Evolutionary conservation across 768 basidiomycete genomes (phyloP), one percentile per base, ranked within the genome.

Genomic region (Trichaptum fuscoviolaceum): DNA sequence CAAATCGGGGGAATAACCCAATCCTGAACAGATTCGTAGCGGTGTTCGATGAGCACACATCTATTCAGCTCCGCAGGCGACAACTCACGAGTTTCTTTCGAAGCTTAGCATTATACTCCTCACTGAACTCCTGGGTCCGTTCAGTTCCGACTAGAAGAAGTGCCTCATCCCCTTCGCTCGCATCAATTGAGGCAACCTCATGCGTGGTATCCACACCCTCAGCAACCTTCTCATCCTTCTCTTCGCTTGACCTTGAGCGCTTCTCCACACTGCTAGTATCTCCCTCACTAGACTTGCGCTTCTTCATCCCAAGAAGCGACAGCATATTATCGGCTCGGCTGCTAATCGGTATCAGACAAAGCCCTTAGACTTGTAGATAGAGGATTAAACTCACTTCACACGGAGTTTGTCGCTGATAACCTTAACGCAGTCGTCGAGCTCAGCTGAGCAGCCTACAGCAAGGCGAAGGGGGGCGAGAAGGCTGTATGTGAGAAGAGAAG

Each of bases 61-160:
- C 8, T 18, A 60, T 26, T 20, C 12, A 26, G 7, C 30, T 15
- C 20, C 23, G 57, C 0, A 18, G 2, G 23, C 25, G 20, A 17
- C 7, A 23, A 69, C 80, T 17, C 70, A 87, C 87, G 70, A 88
- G 76, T 74, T 89, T 90, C 70, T 83, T 75, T 68, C 85, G 81
- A 66, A 89, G 73, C 69, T 78, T 83, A 34, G 67, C 72, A 72
- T 88, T 87, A 62, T 85, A 88, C 67, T 87, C 87, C 25, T 89
- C 86, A 65, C 79, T 85, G 73, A 88, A 89, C 57, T 83, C 75
- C 4, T 73, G 72, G 26, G 80, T 79, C 27, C 83, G 77, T 69
- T 85, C 83, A 1, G 76, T 74, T 1, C 87, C 85, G 64, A 90
- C 87, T 18, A 89, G 82, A 65, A 79, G 77, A 59, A 89, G 78